phyloP scores from a whole-genome alignment of 163 green algal genomes.

The Chlorella variabilis region DNA sequence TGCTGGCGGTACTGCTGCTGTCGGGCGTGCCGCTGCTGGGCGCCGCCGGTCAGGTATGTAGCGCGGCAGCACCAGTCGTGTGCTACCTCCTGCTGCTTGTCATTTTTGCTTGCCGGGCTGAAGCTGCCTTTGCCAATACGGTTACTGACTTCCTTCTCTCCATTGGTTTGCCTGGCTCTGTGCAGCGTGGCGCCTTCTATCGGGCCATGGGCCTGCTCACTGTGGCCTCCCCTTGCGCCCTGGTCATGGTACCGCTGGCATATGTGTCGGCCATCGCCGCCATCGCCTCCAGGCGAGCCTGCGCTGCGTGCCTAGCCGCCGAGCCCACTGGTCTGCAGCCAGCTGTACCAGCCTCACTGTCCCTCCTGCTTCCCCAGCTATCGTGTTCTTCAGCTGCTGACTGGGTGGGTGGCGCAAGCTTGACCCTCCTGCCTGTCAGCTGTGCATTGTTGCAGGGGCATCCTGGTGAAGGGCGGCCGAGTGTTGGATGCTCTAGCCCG shows the following conservation, averaged over 20 bases:
- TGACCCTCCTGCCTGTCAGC: background rate
- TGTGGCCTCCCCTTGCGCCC: constrained; percentile 92
- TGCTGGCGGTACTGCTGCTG: constrained; percentile 70
- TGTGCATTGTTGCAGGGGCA: constrained; percentile 59
- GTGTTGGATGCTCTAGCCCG: constrained; percentile 86
- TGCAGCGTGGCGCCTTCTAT: constrained; percentile 82
- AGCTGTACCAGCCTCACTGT: background rate
- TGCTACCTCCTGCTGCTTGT: background rate
- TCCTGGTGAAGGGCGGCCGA: constrained; percentile 86
- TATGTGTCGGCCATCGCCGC: constrained; percentile 94
- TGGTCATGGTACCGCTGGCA: constrained; percentile 93
- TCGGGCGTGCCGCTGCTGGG: constrained; percentile 31
- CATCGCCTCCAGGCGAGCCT: constrained; percentile 67
- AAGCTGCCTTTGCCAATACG: background rate
- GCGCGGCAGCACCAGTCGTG: too few species aligned
- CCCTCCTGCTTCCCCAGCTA: background rate
- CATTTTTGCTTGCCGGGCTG: background rate
- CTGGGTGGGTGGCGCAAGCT: too few species aligned
- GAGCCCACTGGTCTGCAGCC: background rate
- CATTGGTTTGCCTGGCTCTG: too few species aligned
- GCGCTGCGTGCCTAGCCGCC: constrained; percentile 1
- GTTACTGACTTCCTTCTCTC: background rate
- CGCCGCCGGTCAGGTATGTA: constrained; percentile 18
- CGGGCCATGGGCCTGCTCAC: constrained; percentile 93
- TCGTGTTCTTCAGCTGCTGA: too few species aligned